phyloP scores from a whole-genome alignment of 2,329 filamentous ascomycete genomes.

The Talaromyces sp. region DNA sequence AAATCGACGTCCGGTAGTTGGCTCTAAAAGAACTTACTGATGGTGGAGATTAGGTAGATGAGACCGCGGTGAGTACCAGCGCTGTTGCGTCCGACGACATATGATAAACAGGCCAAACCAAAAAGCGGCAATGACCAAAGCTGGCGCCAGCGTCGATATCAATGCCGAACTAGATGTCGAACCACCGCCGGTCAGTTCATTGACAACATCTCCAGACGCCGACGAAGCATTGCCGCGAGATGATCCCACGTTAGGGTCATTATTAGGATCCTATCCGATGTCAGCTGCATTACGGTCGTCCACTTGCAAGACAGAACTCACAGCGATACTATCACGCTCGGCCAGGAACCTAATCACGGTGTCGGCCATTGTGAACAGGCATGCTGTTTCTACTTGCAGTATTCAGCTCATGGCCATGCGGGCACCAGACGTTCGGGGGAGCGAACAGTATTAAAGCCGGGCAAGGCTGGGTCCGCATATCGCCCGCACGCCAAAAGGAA shows the following conservation, averaged over 20 bases:
- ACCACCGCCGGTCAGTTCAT: constrained; percentile 18
- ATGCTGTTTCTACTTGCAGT: background rate
- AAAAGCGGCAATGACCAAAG: constrained; percentile 39
- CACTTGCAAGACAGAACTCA: background rate
- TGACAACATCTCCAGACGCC: constrained; percentile 24
- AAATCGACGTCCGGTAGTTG: background rate
- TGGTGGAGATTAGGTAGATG: constrained; percentile 38
- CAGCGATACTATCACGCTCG: constrained; percentile 6
- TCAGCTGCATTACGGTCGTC: background rate
- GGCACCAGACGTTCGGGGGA: background rate
- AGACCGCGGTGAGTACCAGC: constrained; percentile 43
- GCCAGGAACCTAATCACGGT: background rate
- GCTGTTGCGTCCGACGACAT: constrained; percentile 38
- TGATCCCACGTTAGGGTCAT: constrained; percentile 38
- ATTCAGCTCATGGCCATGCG: background rate
- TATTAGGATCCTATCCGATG: constrained; percentile 27
- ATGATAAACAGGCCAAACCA: constrained; percentile 43
- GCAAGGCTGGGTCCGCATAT: background rate
- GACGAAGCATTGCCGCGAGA: constrained; percentile 35
- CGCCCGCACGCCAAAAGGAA: background rate
- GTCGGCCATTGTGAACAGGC: constrained; percentile 7
- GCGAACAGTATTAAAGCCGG: background rate
- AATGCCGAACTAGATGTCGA: constrained; percentile 49
- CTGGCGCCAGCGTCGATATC: constrained; percentile 45
- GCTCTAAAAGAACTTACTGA: constrained; percentile 22